Evolutionary conservation across 257 asterid genomes (phyloP), one percentile per base, ranked within the genome.

Genomic region (Penstemon davidsonii): DNA sequence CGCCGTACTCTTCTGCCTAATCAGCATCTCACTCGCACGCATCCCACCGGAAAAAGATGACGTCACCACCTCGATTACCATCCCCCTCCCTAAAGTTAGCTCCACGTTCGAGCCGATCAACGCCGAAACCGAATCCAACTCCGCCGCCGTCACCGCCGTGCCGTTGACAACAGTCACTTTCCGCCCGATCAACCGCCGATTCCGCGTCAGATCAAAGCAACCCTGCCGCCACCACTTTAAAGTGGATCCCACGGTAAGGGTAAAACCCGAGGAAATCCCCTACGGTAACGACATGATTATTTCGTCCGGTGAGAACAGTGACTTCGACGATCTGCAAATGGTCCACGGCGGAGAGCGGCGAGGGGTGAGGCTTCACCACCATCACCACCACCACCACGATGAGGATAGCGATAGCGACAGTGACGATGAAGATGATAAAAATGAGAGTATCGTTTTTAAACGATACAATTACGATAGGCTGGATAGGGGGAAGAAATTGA

Each of bases 171-270:
- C 63, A 18, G 37, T 73, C 39, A 49, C 71, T 7, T 66, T 82
- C 76, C 82, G 69, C 5, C 86, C 91, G 19, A 60, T 79, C 71
- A 77, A 85, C 73, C 86, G 75, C 65, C 88, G 72, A 2, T 78
- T 84, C 68, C 69, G 40, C 5, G 36, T 52, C 10, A 67, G 85
- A 62, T 67, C 83, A 39, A 61, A 74, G 65, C 83, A 53, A 56
- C 88, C 62, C 38, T 83, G 79, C 78, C 83, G 61, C 73, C 88
- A 68, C 60, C 71, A 68, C 68, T 72, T 8, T 76, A 77, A 43
- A 64, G 13, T 67, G n/a, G 41, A 60, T 76, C 84, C 81, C n/a
- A 13, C 25, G 53, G 41, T 37, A 74, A 74, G 62, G 73, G 69
- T 51, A 7, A 62, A 47, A 4, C 66, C 52, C 62, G 64, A 18